phyloP scores from a whole-genome alignment of 2,329 filamentous ascomycete species.

The Aspergillus latus region DNA sequence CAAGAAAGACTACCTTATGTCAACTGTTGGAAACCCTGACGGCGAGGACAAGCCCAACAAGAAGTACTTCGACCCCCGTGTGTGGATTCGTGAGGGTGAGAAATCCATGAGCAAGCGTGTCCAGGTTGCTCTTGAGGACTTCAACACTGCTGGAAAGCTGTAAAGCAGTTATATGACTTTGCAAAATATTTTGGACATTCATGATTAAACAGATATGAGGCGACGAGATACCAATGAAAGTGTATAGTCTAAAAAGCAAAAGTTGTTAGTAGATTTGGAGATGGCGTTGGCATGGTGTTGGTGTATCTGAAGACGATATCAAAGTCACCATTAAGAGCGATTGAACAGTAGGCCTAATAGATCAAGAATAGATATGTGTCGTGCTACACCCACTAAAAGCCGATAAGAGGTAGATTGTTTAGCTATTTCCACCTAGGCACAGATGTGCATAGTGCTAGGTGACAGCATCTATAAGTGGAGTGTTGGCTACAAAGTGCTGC shows the following conservation, averaged over 20 bases:
- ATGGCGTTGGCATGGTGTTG: not conserved
- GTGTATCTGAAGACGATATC: not conserved
- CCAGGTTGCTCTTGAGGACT: slow-evolving; percentile 79
- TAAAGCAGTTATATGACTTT: slow-evolving; percentile 49
- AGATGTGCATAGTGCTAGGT: no score
- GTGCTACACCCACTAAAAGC: no score
- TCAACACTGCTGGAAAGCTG: slow-evolving; percentile 78
- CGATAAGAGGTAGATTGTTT: no score
- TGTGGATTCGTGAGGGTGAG: slow-evolving; percentile 92
- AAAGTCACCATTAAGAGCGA: not conserved
- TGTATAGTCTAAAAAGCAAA: not conserved
- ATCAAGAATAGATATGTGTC: no score
- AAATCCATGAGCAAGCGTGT: slow-evolving; percentile 91
- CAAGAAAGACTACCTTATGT: slow-evolving; percentile 92
- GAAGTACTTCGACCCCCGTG: slow-evolving; percentile 87
- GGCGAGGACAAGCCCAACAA: slow-evolving; percentile 99
- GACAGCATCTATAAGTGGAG: no score
- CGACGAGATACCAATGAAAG: slow-evolving; percentile 6
- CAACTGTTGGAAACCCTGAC: slow-evolving; percentile 90
- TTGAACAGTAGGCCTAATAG: no score
- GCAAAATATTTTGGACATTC: slow-evolving; percentile 9
- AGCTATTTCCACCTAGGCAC: no score
- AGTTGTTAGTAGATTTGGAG: not conserved
- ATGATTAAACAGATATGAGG: slow-evolving; percentile 6
- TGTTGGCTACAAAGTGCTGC: no score